Base-by-base conservation (phyloP, 2,329 filamentous ascomycete genomes). In the Didymella glomerata region DNA sequence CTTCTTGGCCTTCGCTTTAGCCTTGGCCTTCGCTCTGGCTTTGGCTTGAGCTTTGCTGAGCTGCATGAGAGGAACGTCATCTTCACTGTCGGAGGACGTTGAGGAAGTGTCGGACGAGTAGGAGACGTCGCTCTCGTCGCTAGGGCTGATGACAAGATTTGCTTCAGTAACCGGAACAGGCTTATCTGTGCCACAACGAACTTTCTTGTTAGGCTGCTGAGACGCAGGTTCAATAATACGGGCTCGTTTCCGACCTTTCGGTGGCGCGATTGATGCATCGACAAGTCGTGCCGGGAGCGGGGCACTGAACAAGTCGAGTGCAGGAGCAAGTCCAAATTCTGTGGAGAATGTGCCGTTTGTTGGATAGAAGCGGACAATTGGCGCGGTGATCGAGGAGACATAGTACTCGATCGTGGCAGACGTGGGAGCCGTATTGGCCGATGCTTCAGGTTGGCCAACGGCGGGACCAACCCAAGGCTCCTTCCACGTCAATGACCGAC, bases 291-390 rank as follows among this genome's bases (percentile, higher is more conserved):
- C 7, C 2, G 24, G 18, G 7, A 24, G 36, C 7, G 20, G 34
- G 11, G 45, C 7, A 22, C 28, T 20, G 27, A 74, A 73, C 16
- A 46, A 11, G 18, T 54, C 48, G 16, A 14, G 18, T 3, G 18
- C 20, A 36, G 41, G 48, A 25, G 57, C 34, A 18, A 46, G 13
- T 2, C 47, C 50, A 38, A 75, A 74, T n/a, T 78, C 70, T 0
- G 81, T 83, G 2, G 77, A 79, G 64, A 83, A 83, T 0, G 81
- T 83, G 4, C 81, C 81, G 30, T 68, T 80, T 3, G 62, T 57
- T 9, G 66, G 28, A 57, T 82, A 72, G 63, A 81, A 83, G 1
- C 54, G 60, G 40, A 69, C 51, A 22, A 56, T 50, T 1, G 72
- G 72, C 42, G 66, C 41, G 1, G 64, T 63, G n/a, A 75, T 50